A percentile compares a stretch with the other conserved stretches of the same genome.
Evolutionary conservation across 1,139 yeast genomes (phyloP).

Genomic region (Sugiyamaella novakii): DNA sequence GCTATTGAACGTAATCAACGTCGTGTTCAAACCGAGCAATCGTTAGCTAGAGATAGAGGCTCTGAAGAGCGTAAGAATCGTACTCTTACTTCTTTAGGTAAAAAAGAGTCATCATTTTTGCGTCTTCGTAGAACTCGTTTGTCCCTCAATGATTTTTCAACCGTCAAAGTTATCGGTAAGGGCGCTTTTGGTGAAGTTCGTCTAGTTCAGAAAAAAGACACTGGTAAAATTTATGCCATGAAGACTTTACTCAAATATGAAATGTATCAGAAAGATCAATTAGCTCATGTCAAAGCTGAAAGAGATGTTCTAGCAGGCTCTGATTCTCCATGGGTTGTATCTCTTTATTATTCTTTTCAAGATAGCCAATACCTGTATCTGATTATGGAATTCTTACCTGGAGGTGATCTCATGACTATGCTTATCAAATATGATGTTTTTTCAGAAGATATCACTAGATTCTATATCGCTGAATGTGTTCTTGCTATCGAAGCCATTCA

Average conservation of each 20-base stretch:
- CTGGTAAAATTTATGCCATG: slow-evolving; percentile 78
- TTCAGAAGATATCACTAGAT: slow-evolving; percentile 71
- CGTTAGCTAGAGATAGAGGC: slow-evolving; percentile 57
- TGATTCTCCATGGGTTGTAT: slow-evolving; percentile 78
- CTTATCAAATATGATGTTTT: slow-evolving; percentile 72
- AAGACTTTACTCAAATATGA: slow-evolving; percentile 68
- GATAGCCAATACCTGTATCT: slow-evolving; percentile 67
- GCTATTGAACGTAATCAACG: slow-evolving; percentile 74
- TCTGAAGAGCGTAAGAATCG: slow-evolving; percentile 70
- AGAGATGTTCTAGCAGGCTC: slow-evolving; percentile 74
- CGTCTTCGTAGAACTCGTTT: slow-evolving; percentile 66
- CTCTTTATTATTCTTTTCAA: slow-evolving; percentile 70
- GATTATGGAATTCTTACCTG: slow-evolving; percentile 77
- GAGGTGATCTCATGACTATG: slow-evolving; percentile 80
- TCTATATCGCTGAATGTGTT: slow-evolving; percentile 81
- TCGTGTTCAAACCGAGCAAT: slow-evolving; percentile 62
- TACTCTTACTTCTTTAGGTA: slow-evolving; percentile 64
- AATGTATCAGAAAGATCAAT: slow-evolving; percentile 73
- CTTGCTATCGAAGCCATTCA: slow-evolving; percentile 76
- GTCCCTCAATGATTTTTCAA: slow-evolving; percentile 62
- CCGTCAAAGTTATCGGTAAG: slow-evolving; percentile 74
- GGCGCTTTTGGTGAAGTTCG: slow-evolving; percentile 81
- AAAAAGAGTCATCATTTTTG: slow-evolving; percentile 66
- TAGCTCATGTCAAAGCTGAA: slow-evolving; percentile 77
- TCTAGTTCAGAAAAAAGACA: slow-evolving; percentile 68